phyloP scores from a whole-genome alignment of 768 basidiomycete species.

The Hericium rajendrae region DNA sequence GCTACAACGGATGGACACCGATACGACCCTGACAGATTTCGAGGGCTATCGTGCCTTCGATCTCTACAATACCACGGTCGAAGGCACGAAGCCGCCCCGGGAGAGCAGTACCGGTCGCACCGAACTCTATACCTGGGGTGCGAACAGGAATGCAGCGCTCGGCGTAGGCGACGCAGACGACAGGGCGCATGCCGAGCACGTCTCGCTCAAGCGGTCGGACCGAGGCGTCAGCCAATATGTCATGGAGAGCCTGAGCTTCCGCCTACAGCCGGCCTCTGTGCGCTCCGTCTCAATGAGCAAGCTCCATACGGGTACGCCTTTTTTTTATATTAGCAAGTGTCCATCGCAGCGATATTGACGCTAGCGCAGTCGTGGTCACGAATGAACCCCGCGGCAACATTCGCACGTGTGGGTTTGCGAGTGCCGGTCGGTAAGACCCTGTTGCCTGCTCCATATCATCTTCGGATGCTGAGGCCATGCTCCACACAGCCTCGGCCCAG shows the following conservation, averaged over 20 bases:
- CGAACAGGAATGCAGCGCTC: constrained; percentile 85
- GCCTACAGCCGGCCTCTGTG: constrained; percentile 57
- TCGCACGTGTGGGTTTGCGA: constrained; percentile 83
- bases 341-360: not conserved
- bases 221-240: constrained; percentile 7
- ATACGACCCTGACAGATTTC: constrained; percentile 61
- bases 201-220: constrained; percentile 31
- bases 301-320: constrained; percentile 66
- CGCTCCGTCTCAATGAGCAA: constrained; percentile 73
- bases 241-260: constrained; percentile 26
- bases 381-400: constrained; percentile 65
- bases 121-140: constrained; percentile 84
- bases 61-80: constrained; percentile 53
- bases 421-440: constrained; percentile 63
- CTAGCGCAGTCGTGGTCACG: constrained; percentile 47
- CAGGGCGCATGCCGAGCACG: constrained; percentile 67
- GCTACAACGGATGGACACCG: constrained; percentile 64
- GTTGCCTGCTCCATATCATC: not conserved
- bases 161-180: constrained; percentile 78
- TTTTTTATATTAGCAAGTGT: not conserved
- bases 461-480: not conserved
- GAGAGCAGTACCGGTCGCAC: constrained; percentile 16
- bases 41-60: constrained; percentile 92
- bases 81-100: constrained; percentile 9
- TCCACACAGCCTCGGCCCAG: constrained; percentile 50